Evolutionary conservation across 768 basidiomycete species (phyloP), one percentile per base, ranked within the genome.

Genomic region (Lanmaoa pseudosensibilis): DNA sequence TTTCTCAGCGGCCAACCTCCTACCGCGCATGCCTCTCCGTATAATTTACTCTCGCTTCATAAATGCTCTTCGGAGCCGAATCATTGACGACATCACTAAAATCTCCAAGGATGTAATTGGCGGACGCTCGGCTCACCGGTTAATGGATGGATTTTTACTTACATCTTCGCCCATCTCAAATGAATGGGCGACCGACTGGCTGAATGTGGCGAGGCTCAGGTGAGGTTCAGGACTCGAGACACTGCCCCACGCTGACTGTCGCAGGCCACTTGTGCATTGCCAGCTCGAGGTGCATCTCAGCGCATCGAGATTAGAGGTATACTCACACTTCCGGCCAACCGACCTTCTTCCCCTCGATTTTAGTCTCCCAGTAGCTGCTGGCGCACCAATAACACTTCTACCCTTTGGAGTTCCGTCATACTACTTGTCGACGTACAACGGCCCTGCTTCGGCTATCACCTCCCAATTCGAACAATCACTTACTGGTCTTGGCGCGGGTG

Each of bases 341-440:
- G 78, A 81, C 19, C 83, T 83, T 63, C 71, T 85, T 44, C 80
- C 84, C 10, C 73, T 91, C 7, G 54, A 59, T 55, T 46, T 55
- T 33, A 46, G 46, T 25, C 69, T 79, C 13, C 81, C 83, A 21
- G 66, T 83, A 18, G 68, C 79, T 27, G 69, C 83, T 11, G 89
- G 90, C 10, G 78, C 84, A 12, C 88, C 89, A 10, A 84, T 92
- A 49, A 79, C 77, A 11, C 76, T 93, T 4, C 77, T 92, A 19
- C 90, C 90, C 5, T 79, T 84, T 57, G 85, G 82, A 32, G 83
- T 81, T 5, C 88, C 90, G 2, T 89, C 90, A 3, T 88, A 86
- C 70, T 88, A 82, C 61, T 74, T 92, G 39, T 77, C 83, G n/a
- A 70, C 75, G n/a, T 92, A 90, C 64, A 76, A 75, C 16, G 91